Evolutionary conservation across 495 filamentous ascomycete genomes (phyloP).

Genomic region (Podospora fimiseda): DNA sequence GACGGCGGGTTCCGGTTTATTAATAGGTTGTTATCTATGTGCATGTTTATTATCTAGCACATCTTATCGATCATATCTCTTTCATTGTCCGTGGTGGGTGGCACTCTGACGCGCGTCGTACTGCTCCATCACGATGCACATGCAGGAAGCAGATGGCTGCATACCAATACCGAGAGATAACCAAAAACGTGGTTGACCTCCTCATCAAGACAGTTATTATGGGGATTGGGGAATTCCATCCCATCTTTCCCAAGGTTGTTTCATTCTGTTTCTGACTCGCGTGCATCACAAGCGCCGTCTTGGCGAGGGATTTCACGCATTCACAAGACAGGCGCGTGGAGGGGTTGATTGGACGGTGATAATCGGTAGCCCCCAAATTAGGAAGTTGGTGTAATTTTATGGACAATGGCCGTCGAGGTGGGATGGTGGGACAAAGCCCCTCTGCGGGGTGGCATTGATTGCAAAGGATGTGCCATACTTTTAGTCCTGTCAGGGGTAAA

Average conservation of each 20-base stretch:
- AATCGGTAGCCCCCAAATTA: too few relatives aligned
- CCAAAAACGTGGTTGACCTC: neutral
- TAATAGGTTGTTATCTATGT: neutral
- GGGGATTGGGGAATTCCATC: neutral
- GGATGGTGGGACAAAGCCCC: too few relatives aligned
- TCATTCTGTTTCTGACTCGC: neutral
- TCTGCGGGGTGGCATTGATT: too few relatives aligned
- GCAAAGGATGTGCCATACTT: too few relatives aligned
- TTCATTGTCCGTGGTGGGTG: neutral
- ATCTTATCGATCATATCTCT: neutral
- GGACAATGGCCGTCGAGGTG: too few relatives aligned
- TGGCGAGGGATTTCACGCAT: neutral
- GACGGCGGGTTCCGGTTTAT: neutral
- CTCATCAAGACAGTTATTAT: neutral
- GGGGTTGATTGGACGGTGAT: too few relatives aligned
- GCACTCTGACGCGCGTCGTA: neutral
- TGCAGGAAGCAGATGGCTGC: neutral
- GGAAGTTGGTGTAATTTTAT: too few relatives aligned
- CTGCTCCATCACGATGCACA: neutral
- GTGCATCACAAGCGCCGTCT: neutral
- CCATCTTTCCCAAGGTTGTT: too few relatives aligned
- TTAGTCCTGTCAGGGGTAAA: too few relatives aligned
- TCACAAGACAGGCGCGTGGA: neutral
- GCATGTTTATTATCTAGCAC: neutral
- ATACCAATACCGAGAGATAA: neutral